Conservation (phyloP, 1,284 basidiomycete species). For the Leccinum fuscescens region DNA sequence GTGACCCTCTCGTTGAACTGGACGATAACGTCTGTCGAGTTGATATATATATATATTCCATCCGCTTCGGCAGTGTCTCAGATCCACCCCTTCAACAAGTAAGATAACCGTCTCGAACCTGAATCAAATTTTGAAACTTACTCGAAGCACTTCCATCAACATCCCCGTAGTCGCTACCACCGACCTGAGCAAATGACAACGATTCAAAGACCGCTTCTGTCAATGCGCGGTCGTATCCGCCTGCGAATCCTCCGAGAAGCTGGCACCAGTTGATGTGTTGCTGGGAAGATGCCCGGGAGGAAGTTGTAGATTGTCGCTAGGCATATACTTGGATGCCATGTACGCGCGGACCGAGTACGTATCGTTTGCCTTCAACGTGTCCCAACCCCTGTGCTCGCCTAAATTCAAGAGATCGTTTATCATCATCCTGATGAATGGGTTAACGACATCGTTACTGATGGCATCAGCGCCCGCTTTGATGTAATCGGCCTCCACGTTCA, state of each 20-base stretch:
- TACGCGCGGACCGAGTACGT: constrained; percentile 17
- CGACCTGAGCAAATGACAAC: constrained; percentile 14
- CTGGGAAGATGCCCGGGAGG: constrained; percentile 15
- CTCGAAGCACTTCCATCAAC: constrained; percentile 25
- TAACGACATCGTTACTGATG: constrained; percentile 7
- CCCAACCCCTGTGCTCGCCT: constrained; percentile 7
- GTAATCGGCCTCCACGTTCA: constrained; percentile 13
- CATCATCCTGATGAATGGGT: constrained; percentile 11
- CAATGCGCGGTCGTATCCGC: constrained; percentile 18
- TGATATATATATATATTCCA: constrained; percentile 15
- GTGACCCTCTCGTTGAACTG: constrained; percentile 10
- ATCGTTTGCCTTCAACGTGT: constrained; percentile 12
- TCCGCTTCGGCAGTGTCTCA: constrained; percentile 16
- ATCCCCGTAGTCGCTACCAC: constrained; percentile 3
- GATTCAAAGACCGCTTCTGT: constrained; percentile 18
- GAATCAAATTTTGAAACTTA: constrained; percentile 1
- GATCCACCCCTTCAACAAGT: constrained; percentile 20
- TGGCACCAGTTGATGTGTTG: constrained; percentile 25
- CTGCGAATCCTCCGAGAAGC: constrained; percentile 12
- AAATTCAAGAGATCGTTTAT: not conserved
- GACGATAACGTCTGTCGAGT: not conserved
- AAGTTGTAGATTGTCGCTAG: constrained; percentile 14
- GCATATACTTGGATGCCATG: constrained; percentile 22
- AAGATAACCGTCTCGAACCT: not conserved
- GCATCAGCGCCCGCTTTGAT: constrained; percentile 7